Percentiles rank a stretch among this genome's conserved stretches.
Evolutionary conservation across 352 stramenopile species (phyloP).

Genomic region (Globisporangium middletonii): DNA sequence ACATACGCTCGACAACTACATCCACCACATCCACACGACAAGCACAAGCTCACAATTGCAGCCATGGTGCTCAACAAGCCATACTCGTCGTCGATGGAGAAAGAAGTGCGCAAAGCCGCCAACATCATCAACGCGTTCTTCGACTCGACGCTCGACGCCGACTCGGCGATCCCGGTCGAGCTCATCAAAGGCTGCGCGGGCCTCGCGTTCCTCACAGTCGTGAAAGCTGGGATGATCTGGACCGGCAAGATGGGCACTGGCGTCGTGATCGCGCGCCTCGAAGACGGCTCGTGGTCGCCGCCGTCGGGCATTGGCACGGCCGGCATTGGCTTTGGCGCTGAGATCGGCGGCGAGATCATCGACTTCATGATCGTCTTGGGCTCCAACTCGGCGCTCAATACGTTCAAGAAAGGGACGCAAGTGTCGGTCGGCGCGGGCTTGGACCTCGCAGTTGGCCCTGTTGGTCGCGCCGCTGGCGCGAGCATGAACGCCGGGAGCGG

Average conservation of each 20-base stretch:
- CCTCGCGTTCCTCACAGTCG: slow-evolving; percentile 81
- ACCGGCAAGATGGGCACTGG: slow-evolving; percentile 81
- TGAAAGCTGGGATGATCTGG: slow-evolving; percentile 84
- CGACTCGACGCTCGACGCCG: slow-evolving; percentile 57
- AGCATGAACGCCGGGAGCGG: slow-evolving; percentile 73
- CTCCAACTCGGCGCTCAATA: slow-evolving; percentile 61
- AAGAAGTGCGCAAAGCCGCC: slow-evolving; percentile 76
- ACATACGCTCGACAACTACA: no score
- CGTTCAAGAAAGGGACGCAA: slow-evolving; percentile 82
- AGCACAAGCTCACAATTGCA: neutral
- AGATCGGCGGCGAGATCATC: slow-evolving; percentile 83
- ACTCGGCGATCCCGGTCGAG: slow-evolving; percentile 74
- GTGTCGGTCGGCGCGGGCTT: slow-evolving; percentile 72
- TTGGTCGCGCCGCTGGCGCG: slow-evolving; percentile 63
- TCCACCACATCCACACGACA: neutral
- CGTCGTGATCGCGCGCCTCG: slow-evolving; percentile 71
- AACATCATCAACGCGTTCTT: slow-evolving; percentile 86
- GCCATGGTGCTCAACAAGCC: slow-evolving; percentile 81
- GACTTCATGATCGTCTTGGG: slow-evolving; percentile 88
- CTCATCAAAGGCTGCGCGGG: slow-evolving; percentile 71
- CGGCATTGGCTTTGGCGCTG: slow-evolving; percentile 73
- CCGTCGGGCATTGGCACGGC: slow-evolving; percentile 79
- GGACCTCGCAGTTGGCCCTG: slow-evolving; percentile 67
- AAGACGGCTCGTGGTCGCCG: slow-evolving; percentile 78
- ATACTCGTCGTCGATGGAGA: slow-evolving; percentile 85